Base-by-base conservation (phyloP, 192 early-diverging fungal genomes). In the Phycomyces blakesleeanus region DNA sequence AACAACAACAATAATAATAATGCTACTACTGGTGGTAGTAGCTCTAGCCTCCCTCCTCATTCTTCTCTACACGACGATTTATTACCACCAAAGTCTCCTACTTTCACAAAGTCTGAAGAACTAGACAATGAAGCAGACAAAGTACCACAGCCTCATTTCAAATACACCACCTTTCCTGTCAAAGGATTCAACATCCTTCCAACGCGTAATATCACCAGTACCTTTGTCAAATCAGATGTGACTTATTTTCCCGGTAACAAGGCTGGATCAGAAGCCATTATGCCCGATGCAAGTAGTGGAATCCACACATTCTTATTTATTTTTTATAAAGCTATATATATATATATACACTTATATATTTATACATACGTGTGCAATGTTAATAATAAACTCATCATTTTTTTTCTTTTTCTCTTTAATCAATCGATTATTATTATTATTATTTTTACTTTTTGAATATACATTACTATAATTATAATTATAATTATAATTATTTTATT, bases 101-200 rank as follows among this genome's bases (percentile, higher is more conserved):
- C 40, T 26, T 18, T 22, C 42, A 53, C 22, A 54, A 22, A 66
- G 41, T 24, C 38, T 41, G 21, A 58, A 25, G 5, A 57, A 38
- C 12, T 12, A 20, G 14, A 49, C 3, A 20, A 49, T 16, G 29
- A 11, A 20, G 7, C 25, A 57, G 41, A 21, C 1, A 27, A 29
- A 15, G 24, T 21, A 26, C 34, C 51, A 16, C 59, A 69, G 38
- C 81, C 81, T 12, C 71, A 71, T 12, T 78, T 84, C 44, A 79
- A 73, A 47, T 84, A 78, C 38, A 84, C 82, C 4, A 79, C 68
- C 0, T 84, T 84, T 58, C 66, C 80, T 24, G 69, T 76, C 16
- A 72, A 75, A 63, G 74, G 75, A 9, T 72, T 64, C 14, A 58
- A 56, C 12, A 71, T 76, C 22, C 69, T 84, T 24, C 79, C 80